These are phyloP conservation scores for Pharus latifolius DNA, from an alignment of 176 grass and related monocot species.

Conservation along the genomic window DNA sequence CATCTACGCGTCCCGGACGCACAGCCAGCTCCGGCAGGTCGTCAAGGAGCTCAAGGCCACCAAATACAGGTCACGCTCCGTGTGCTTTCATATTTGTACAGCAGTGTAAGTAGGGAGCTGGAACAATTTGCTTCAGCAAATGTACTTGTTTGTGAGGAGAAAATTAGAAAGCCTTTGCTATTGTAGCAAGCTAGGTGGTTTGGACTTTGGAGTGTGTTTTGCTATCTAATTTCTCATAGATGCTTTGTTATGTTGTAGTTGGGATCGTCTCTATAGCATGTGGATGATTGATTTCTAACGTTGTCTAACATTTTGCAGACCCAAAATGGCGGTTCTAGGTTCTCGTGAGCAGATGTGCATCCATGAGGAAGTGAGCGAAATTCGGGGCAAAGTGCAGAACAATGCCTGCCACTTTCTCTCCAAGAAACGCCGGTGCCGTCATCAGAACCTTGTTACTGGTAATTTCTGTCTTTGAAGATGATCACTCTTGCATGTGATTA, in stretches of 20 bases:
- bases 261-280: not conserved
- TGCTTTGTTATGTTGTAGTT: not conserved
- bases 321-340: slow-evolving; percentile 75
- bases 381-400: slow-evolving; percentile 71
- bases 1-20: slow-evolving; percentile 87
- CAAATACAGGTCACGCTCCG: slow-evolving; percentile 58
- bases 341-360: slow-evolving; percentile 98
- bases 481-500: too few species aligned
- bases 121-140: not conserved
- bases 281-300: not conserved
- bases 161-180: too few species aligned
- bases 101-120: not conserved
- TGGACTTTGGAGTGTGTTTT: not conserved
- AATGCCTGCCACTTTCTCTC: slow-evolving; percentile 80
- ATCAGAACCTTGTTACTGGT: slow-evolving; percentile 61
- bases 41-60: slow-evolving; percentile 90
- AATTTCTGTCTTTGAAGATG: too few species aligned
- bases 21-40: slow-evolving; percentile 91
- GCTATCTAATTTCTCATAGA: not conserved
- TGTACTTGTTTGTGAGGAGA: not conserved
- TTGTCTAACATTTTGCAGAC: slow-evolving; percentile 37
- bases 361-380: slow-evolving; percentile 58
- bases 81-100: not conserved
- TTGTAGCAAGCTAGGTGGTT: not conserved
- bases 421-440: slow-evolving; percentile 65